Conservation (phyloP, 2,329 filamentous ascomycete genomes). For the Aspergillus sp. region DNA sequence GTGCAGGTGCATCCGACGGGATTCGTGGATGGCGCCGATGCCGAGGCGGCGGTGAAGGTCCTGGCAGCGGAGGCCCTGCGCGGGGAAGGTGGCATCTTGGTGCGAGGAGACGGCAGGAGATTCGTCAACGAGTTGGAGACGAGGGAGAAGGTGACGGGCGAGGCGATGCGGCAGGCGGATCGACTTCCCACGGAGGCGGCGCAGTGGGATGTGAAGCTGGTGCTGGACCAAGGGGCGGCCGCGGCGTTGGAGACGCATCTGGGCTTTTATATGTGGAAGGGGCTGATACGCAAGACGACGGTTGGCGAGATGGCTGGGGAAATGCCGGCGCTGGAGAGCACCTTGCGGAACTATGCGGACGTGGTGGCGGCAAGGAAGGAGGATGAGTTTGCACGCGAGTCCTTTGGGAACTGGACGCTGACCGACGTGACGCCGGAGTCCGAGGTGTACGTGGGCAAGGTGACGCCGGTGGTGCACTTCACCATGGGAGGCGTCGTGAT, state of each 20-base stretch:
- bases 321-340: conserved; percentile 38
- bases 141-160: conserved; percentile 55
- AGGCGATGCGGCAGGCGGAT: conserved; percentile 45
- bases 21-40: conserved; percentile 57
- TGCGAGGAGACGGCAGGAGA: conserved; percentile 47
- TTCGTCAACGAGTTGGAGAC: conserved; percentile 66
- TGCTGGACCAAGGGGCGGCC: conserved; percentile 61
- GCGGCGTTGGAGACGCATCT: conserved; percentile 56
- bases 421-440: conserved; percentile 50
- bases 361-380: conserved; percentile 40
- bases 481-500: conserved; percentile 66
- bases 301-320: conserved; percentile 48
- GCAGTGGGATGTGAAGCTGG: conserved; percentile 60
- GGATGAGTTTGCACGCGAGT: conserved; percentile 50
- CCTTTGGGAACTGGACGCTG: conserved; percentile 59
- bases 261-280: conserved; percentile 64
- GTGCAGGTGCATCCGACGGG: conserved; percentile 67
- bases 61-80: conserved; percentile 63
- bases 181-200: conserved; percentile 30
- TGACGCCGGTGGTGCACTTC: conserved; percentile 66
- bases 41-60: conserved; percentile 55
- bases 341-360: conserved; percentile 51
- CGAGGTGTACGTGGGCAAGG: conserved; percentile 57
- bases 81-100: conserved; percentile 61
- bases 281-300: conserved; percentile 57